Conservation (phyloP, 352 stramenopile species). For the Phytophthora ohioensis region DNA sequence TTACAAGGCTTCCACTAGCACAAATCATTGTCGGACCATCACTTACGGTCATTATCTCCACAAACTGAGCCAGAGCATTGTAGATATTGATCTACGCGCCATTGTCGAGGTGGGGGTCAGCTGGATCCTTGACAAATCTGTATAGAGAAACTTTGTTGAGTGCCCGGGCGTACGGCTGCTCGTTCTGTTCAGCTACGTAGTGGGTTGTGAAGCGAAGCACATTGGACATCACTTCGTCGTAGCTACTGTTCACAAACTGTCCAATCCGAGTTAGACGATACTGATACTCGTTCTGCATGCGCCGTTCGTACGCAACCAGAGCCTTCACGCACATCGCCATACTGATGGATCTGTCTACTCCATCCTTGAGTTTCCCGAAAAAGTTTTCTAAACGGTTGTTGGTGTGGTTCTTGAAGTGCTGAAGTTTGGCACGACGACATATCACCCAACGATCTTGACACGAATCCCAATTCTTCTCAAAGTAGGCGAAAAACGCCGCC, state of each 20-base stretch:
- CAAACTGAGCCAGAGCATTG: too few species aligned
- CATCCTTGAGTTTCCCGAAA: constrained; percentile 37
- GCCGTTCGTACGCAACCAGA: constrained; percentile 1
- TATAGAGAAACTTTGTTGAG: not conserved
- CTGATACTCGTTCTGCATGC: constrained; percentile 19
- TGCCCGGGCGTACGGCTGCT: constrained; percentile 3
- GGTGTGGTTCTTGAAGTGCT: constrained; percentile 38
- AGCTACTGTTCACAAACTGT: constrained; percentile 9
- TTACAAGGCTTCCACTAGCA: too few species aligned
- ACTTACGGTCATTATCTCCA: too few species aligned
- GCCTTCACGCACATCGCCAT: constrained; percentile 12
- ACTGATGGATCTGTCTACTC: constrained; percentile 10
- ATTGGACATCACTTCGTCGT: constrained; percentile 36
- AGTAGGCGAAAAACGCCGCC: constrained; percentile 27
- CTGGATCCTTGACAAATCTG: not conserved
- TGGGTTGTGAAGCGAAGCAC: constrained; percentile 32
- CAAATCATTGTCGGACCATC: too few species aligned
- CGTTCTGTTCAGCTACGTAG: constrained; percentile 21
- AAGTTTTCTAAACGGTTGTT: constrained; percentile 46
- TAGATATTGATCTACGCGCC: too few species aligned
- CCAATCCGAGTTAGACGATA: constrained; percentile 9
- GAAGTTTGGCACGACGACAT: constrained; percentile 14
- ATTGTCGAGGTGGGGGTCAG: too few species aligned
- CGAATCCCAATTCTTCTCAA: constrained; percentile 34
- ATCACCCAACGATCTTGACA: constrained; percentile 37